A percentile compares a stretch with the other conserved stretches of the same genome.
Evolutionary conservation across 2,329 filamentous ascomycete genomes (phyloP).

Genomic region (Ilyonectria destructans): DNA sequence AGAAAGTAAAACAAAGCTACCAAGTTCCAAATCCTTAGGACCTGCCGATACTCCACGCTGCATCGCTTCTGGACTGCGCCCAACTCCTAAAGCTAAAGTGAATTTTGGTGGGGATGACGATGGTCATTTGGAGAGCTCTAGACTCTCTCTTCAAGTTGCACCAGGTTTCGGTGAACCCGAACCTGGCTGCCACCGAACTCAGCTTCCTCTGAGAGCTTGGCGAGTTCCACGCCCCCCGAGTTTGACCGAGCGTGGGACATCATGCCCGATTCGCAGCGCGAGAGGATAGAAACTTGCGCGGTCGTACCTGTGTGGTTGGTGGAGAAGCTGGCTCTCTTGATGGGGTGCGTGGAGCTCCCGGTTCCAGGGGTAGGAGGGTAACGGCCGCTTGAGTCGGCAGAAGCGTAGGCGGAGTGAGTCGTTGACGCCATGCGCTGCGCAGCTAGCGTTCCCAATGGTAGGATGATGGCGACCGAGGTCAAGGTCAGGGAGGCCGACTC

Average conservation of each 20-base stretch:
- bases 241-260: constrained; percentile 43
- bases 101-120: constrained; percentile 3
- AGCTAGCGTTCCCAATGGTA: constrained; percentile 68
- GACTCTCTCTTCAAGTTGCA: constrained; percentile 53
- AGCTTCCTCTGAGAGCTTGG: constrained; percentile 47
- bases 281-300: constrained; percentile 43
- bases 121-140: constrained; percentile 37
- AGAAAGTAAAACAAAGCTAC: constrained; percentile 11
- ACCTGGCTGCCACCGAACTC: constrained; percentile 42
- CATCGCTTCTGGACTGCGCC: constrained; percentile 8
- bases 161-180: constrained; percentile 51
- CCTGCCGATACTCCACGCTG: constrained; percentile 41
- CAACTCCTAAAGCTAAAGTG: constrained; percentile 29
- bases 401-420: constrained; percentile 40
- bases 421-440: constrained; percentile 62
- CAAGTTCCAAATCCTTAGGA: constrained; percentile 14
- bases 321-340: constrained; percentile 45
- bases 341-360: constrained; percentile 37
- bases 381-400: constrained; percentile 37
- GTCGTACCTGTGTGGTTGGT: constrained; percentile 36
- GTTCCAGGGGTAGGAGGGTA: constrained; percentile 32
- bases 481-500: constrained; percentile 66
- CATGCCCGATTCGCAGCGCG: constrained; percentile 46
- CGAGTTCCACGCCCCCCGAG: constrained; percentile 53
- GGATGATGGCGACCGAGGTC: constrained; percentile 66